A percentile compares a stretch with the other conserved stretches of the same genome.
These are phyloP conservation scores for Leccinum insolens DNA, from an alignment of 1,284 basidiomycete species.

Conservation along the genomic window DNA sequence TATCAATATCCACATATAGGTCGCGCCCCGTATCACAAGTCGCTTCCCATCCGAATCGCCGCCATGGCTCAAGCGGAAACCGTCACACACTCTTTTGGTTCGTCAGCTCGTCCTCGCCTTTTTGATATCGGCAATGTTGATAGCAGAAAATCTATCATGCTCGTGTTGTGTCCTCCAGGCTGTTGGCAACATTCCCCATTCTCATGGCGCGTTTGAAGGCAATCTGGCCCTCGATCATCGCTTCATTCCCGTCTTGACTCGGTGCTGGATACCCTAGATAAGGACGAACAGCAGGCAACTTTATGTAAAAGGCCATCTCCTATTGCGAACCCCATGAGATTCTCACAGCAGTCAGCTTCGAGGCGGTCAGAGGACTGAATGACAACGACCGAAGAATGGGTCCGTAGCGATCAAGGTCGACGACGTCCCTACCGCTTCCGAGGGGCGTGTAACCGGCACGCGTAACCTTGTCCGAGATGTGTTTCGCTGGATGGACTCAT, in stretches of 20 bases:
- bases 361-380: slow-evolving; percentile 36
- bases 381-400: slow-evolving; percentile 45
- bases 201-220: slow-evolving; percentile 45
- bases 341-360: slow-evolving; percentile 49
- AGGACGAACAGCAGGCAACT: slow-evolving; percentile 38
- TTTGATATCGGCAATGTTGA: slow-evolving; percentile 53
- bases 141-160: slow-evolving; percentile 47
- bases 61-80: slow-evolving; percentile 15
- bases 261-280: slow-evolving; percentile 41
- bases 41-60: background rate
- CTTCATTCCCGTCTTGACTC: slow-evolving; percentile 7
- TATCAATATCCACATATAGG: slow-evolving; percentile 13
- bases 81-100: slow-evolving; percentile 13
- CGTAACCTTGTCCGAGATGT: too few relatives aligned
- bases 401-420: slow-evolving; percentile 41
- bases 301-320: slow-evolving; percentile 56
- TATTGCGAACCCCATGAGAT: slow-evolving; percentile 48
- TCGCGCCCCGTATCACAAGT: background rate
- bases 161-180: background rate
- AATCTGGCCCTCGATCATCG: slow-evolving; percentile 3
- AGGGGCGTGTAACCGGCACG: background rate
- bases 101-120: slow-evolving; percentile 46
- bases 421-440: background rate
- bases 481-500: background rate
- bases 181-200: slow-evolving; percentile 42